Evolutionary conservation across 2,329 filamentous ascomycete genomes (phyloP).

Genomic region (Colletotrichum phormii): DNA sequence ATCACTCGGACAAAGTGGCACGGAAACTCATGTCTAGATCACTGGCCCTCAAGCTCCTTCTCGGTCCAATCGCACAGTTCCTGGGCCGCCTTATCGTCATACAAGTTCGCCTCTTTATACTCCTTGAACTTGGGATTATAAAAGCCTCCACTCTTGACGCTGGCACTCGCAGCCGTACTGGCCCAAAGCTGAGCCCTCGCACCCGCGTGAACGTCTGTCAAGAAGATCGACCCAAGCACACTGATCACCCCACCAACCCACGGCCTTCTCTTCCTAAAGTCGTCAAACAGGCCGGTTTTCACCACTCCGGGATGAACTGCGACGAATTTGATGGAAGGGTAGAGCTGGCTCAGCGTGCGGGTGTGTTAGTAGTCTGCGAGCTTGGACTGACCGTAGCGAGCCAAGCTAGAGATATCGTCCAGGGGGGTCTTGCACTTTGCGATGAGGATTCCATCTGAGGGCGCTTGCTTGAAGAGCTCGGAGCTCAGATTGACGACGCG

Average conservation of each 20-base stretch:
- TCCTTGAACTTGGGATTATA: neutral
- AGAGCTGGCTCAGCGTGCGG: constrained; percentile 42
- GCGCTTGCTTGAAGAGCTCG: constrained; percentile 38
- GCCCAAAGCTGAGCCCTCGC: neutral
- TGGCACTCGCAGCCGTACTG: neutral
- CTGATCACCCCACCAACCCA: neutral
- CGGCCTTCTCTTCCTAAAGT: neutral
- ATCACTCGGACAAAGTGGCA: rapidly evolving
- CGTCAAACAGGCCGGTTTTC: neutral
- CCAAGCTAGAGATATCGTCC: constrained; percentile 20
- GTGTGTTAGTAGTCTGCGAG: constrained; percentile 46
- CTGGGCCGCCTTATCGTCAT: neutral
- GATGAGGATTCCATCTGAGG: constrained; percentile 44
- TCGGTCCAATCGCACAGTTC: neutral
- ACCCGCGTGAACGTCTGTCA: neutral
- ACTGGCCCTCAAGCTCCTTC: neutral
- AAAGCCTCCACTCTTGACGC: neutral
- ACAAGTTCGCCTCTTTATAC: neutral
- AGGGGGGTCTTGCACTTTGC: constrained; percentile 41
- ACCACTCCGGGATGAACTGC: constrained; percentile 46
- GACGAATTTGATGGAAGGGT: constrained; percentile 42
- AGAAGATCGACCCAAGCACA: neutral
- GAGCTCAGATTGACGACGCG: constrained; percentile 45
- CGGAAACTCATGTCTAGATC: neutral
- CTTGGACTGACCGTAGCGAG: constrained; percentile 47